Evolutionary conservation across 2,329 filamentous ascomycete species (phyloP).

Genomic region (Colletotrichum musicola): DNA sequence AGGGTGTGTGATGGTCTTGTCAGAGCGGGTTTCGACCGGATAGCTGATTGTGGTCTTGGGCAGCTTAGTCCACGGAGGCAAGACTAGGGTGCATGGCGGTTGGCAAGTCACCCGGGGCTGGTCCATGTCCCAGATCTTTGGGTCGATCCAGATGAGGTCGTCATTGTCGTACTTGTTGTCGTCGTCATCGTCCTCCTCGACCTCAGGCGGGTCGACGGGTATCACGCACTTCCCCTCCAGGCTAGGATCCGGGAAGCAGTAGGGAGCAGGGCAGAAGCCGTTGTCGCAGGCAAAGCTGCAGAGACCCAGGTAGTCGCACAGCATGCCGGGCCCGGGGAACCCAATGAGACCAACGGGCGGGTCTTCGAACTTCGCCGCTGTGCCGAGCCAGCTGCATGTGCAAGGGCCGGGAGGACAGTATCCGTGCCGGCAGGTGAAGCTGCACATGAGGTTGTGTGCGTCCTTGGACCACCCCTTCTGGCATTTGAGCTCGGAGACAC

Average conservation of each 20-base stretch:
- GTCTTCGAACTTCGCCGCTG: slow-evolving; percentile 42
- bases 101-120: neutral
- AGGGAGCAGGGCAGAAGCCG: slow-evolving; percentile 56
- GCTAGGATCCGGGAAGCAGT: neutral
- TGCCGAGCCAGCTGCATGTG: slow-evolving; percentile 45
- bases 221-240: slow-evolving; percentile 1
- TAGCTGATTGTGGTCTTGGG: neutral
- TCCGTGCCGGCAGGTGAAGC: slow-evolving; percentile 46
- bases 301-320: slow-evolving; percentile 51
- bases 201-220: neutral
- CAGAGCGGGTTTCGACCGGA: neutral
- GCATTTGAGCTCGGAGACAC: slow-evolving; percentile 39
- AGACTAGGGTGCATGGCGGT: neutral
- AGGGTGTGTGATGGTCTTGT: neutral
- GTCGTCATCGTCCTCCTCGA: neutral
- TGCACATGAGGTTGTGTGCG: slow-evolving; percentile 50
- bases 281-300: slow-evolving; percentile 60
- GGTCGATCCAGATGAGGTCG: slow-evolving; percentile 3
- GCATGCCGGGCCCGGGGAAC: slow-evolving; percentile 47
- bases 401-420: slow-evolving; percentile 49
- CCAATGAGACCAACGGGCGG: slow-evolving; percentile 40
- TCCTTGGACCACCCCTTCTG: slow-evolving; percentile 46
- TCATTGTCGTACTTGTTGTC: neutral
- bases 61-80: neutral
- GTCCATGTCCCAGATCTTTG: neutral